Evolutionary conservation across 257 asterid species (phyloP).

Genomic region (Salvia rosmarinus): DNA sequence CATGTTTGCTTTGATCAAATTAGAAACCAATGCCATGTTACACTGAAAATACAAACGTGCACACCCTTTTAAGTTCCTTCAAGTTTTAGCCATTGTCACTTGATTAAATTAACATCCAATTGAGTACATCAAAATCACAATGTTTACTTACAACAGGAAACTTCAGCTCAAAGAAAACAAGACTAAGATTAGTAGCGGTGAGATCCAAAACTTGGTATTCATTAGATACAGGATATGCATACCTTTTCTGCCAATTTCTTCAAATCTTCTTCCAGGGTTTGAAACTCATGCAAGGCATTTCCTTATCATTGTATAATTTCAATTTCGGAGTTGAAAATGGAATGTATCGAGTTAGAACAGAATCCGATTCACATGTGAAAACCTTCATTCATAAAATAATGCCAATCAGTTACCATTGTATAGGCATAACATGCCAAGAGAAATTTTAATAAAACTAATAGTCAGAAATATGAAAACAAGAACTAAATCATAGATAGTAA

Average conservation of each 20-base stretch:
- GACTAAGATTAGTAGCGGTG: too few relatives aligned
- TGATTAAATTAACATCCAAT: neutral
- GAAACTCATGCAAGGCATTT: constrained; percentile 33
- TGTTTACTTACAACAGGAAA: neutral
- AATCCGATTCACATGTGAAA: constrained; percentile 62
- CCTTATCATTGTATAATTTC: constrained; percentile 47
- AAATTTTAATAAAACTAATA: neutral
- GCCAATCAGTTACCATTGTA: constrained; percentile 21
- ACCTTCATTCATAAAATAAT: constrained; percentile 56
- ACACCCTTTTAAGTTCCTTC: neutral
- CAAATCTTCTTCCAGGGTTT: constrained; percentile 35
- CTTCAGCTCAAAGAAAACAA: too few relatives aligned
- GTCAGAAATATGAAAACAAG: neutral
- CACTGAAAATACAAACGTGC: neutral
- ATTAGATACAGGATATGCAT: constrained; percentile 20
- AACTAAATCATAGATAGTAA: neutral
- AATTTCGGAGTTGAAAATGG: constrained; percentile 62
- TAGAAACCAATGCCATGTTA: neutral
- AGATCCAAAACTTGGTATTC: too few relatives aligned
- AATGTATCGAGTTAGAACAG: constrained; percentile 49
- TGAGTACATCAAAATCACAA: neutral
- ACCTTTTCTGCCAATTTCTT: constrained; percentile 51
- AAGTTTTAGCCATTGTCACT: too few relatives aligned
- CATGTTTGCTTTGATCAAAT: neutral
- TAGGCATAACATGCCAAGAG: constrained; percentile 8